These are phyloP conservation scores for Pseudogymnoascus sp. DNA, from an alignment of 2,329 filamentous ascomycete genomes.

Conservation along the genomic window DNA sequence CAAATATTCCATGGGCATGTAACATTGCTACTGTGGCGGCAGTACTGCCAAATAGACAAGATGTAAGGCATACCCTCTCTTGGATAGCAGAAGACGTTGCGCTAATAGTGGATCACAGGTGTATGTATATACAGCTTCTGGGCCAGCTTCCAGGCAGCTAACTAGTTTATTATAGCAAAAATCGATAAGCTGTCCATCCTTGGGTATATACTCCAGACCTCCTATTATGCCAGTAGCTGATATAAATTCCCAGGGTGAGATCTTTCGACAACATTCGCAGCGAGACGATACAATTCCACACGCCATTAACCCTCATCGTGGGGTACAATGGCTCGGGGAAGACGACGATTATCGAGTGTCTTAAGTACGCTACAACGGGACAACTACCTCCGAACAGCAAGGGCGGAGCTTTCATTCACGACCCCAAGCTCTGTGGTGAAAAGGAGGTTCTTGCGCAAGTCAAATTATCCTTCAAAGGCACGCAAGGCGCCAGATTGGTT, in stretches of 20 bases:
- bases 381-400: constrained; percentile 86
- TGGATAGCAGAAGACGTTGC: not conserved
- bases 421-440: constrained; percentile 84
- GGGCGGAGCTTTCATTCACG: constrained; percentile 89
- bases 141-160: not conserved
- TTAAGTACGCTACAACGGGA: constrained; percentile 95
- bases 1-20: constrained; percentile 2
- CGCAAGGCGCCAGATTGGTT: constrained; percentile 70
- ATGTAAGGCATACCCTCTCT: not conserved
- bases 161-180: constrained; percentile 49
- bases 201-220: not conserved
- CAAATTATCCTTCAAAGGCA: constrained; percentile 76
- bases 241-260: constrained; percentile 47
- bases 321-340: constrained; percentile 97
- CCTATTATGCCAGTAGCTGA: not conserved
- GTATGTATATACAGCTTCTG: not conserved
- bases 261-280: constrained; percentile 71
- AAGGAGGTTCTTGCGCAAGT: constrained; percentile 87
- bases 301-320: constrained; percentile 90
- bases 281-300: constrained; percentile 80
- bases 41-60: not conserved
- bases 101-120: constrained; percentile 4
- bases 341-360: constrained; percentile 96
- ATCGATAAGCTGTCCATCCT: constrained; percentile 85
- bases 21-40: constrained; percentile 1